These are phyloP conservation scores for rapeseed (Brassica napus) DNA, from an alignment of 345 rosid species.

Conservation along the genomic window DNA sequence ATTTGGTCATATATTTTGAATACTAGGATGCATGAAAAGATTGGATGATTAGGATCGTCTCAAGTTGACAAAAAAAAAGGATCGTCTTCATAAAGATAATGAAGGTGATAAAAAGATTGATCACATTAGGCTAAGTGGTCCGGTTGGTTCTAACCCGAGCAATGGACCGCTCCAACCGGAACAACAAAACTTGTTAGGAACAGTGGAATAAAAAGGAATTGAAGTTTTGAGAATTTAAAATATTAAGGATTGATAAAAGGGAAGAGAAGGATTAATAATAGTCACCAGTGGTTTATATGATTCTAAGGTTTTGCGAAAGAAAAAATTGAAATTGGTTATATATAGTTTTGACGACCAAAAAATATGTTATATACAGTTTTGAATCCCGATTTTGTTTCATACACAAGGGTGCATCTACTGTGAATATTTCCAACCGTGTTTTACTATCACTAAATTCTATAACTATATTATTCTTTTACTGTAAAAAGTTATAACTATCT, in stretches of 20 bases:
- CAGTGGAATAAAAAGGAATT: conserved; percentile 76
- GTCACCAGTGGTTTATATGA: conserved; percentile 2
- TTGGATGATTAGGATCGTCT: conserved; percentile 32
- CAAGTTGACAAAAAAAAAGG: background rate
- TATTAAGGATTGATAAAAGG: conserved; percentile 34
- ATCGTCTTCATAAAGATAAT: conserved; percentile 41
- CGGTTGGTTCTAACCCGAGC: conserved; percentile 26
- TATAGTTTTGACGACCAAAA: background rate
- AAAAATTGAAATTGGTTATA: background rate
- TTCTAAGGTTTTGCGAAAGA: conserved; percentile 24
- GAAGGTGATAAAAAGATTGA: conserved; percentile 34
- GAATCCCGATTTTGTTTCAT: conserved; percentile 19
- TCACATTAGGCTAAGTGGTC: conserved; percentile 43
- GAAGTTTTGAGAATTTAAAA: conserved; percentile 73
- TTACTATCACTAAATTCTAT: background rate
- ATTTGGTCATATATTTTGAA: conserved; percentile 48
- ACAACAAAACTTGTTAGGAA: conserved; percentile 67
- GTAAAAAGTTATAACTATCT: no score
- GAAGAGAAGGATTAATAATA: conserved; percentile 3
- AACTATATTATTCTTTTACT: background rate
- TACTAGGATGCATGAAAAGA: conserved; percentile 34
- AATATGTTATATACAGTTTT: background rate
- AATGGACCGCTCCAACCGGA: background rate
- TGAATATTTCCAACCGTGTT: background rate
- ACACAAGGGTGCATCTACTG: background rate